Base-by-base conservation (phyloP, 805 yeast species). In the Myxozyma geophila region DNA sequence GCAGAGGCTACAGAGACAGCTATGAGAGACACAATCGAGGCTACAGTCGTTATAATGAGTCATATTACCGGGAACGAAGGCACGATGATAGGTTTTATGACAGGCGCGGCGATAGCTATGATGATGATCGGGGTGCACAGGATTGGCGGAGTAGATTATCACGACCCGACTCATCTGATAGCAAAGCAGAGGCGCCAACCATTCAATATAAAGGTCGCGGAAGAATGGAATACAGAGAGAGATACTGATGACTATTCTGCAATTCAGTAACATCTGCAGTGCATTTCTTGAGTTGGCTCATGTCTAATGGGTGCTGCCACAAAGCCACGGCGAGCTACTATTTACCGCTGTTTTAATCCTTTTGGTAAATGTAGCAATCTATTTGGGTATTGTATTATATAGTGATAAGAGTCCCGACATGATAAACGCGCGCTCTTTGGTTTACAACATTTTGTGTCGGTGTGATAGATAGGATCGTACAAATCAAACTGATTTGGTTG, bases 121-220 rank as follows among this genome's bases (percentile, higher is more conserved):
- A 35, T 39, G 35, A 37, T 19, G 23, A 19, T 40, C 55, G 46
- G 19, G n/a, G 5, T 8, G 10, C 53, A 33, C 15, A n/a, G 23
- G 51, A 33, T 4, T 19, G 1, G 9, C 39, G 21, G 7, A 15
- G 9, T 17, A 36, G 40, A 39, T 35, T 12, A 52, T 39, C n/a
- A 2, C 35, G 12, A 15, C 10, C 28, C 2, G 57, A 54, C 19
- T 8, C n/a, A 8, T 8, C 39, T 2, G 50, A 33, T 43, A 17
- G 23, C 48, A 40, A 35, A 28, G 5, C 28, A 28, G 5, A 28
- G 28, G 28, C 28, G 37, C 59, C 62, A 7, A 21, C 35, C 3
- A 35, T 62, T 7, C 58, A 62, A 28, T 62, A 62, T 53, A 62
- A 62, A 36, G 66, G 66, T 10, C 59, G 66, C 19, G 66, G 66